These are phyloP conservation scores for Epichloe festucae DNA, from an alignment of 2,329 filamentous ascomycete species.

Conservation along the genomic window DNA sequence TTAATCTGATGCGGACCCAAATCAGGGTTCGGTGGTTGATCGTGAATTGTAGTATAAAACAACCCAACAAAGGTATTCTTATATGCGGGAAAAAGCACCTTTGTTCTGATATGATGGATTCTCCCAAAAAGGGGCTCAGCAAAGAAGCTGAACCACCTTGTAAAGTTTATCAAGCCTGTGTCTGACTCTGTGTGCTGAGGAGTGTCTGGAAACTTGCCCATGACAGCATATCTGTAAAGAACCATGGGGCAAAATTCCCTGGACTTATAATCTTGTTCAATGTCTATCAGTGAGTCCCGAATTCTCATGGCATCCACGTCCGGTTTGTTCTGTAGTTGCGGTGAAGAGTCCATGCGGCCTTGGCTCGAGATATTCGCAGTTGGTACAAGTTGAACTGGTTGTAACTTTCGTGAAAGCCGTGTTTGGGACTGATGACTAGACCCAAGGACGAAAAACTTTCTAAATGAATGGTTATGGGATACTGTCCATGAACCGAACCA, in stretches of 20 bases:
- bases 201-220: conserved; percentile 21
- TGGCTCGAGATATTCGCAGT: not conserved
- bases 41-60: conserved; percentile 28
- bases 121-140: not conserved
- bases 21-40: not conserved
- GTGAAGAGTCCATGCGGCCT: not conserved
- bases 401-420: conserved; percentile 14
- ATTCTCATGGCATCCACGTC: not conserved
- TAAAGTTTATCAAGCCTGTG: conserved; percentile 9
- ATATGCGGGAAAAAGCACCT: not conserved
- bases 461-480: conserved; percentile 33
- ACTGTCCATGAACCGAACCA: conserved; percentile 50
- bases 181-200: conserved; percentile 12
- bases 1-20: not conserved
- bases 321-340: not conserved
- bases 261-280: not conserved
- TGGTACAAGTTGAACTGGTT: conserved; percentile 1
- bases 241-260: conserved; percentile 11
- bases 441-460: conserved; percentile 43
- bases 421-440: conserved; percentile 18
- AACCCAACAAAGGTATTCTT: conserved; percentile 23
- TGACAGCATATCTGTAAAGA: conserved; percentile 27
- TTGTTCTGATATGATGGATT: not conserved
- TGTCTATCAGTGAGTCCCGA: not conserved
- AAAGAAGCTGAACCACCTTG: conserved; percentile 14